phyloP scores from a whole-genome alignment of 768 basidiomycete species.

The Tubosaeta brunneosetosa region DNA sequence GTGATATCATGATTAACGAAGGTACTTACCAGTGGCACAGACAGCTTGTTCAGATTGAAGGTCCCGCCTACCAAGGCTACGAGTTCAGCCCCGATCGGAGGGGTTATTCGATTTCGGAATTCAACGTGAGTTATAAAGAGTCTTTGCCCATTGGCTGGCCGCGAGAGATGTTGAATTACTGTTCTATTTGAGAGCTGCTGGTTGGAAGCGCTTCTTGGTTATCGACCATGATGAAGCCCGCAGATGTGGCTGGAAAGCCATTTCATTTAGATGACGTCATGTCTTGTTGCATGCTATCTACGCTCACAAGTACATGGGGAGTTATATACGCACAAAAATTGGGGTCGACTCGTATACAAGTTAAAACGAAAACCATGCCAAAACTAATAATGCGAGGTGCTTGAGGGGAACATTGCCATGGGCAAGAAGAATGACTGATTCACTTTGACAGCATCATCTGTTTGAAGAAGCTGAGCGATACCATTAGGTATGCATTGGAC shows the following conservation, averaged over 20 bases:
- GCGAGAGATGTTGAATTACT: slow-evolving; percentile 53
- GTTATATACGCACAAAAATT: not conserved
- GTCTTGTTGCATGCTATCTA: not conserved
- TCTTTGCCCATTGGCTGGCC: slow-evolving; percentile 36
- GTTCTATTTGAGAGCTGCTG: slow-evolving; percentile 27
- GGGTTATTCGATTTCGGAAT: slow-evolving; percentile 34
- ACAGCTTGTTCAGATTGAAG: slow-evolving; percentile 43
- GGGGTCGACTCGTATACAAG: slow-evolving; percentile 1
- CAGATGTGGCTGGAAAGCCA: not conserved
- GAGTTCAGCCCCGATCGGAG: slow-evolving; percentile 37
- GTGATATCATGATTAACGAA: not conserved
- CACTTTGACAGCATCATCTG: slow-evolving; percentile 77
- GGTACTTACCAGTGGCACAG: slow-evolving; percentile 42
- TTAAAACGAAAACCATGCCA: not conserved
- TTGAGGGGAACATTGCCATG: slow-evolving; percentile 10
- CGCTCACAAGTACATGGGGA: too few relatives aligned
- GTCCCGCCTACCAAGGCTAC: too few relatives aligned
- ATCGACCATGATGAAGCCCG: slow-evolving; percentile 18
- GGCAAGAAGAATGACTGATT: slow-evolving; percentile 18
- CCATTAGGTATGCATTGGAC: slow-evolving; percentile 1
- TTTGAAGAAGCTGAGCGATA: slow-evolving; percentile 11
- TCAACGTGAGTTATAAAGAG: not conserved
- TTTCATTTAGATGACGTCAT: slow-evolving; percentile 17
- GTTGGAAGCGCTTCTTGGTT: slow-evolving; percentile 6
- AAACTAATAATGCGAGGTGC: not conserved